These are phyloP conservation scores for Castanea mollissima DNA, from an alignment of 306 rosid genomes.

Conservation along the genomic window DNA sequence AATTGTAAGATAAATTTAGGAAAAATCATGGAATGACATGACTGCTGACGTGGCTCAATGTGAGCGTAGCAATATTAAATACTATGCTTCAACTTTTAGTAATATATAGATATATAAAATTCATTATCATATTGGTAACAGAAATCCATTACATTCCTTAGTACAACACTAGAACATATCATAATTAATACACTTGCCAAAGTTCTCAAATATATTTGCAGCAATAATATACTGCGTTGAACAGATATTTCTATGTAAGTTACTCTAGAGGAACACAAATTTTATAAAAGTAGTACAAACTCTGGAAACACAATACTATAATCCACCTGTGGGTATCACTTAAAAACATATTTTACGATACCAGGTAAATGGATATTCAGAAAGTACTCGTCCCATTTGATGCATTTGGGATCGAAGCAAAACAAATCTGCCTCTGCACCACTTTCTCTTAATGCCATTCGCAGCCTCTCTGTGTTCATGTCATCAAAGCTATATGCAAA, in stretches of 20 bases:
- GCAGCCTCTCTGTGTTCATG: slow-evolving; percentile 55
- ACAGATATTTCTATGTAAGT: too few species aligned
- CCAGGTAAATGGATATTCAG: slow-evolving; percentile 57
- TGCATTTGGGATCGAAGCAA: slow-evolving; percentile 54
- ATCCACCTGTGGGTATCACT: slow-evolving; percentile 28
- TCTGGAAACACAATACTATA: neutral
- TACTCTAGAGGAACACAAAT: neutral
- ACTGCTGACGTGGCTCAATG: too few species aligned
- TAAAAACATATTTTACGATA: slow-evolving; percentile 51
- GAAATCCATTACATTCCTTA: neutral
- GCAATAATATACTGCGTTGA: too few species aligned
- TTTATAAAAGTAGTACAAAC: neutral
- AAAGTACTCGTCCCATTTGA: slow-evolving; percentile 79
- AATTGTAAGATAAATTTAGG: too few species aligned
- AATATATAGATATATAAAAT: neutral
- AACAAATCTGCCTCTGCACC: slow-evolving; percentile 51
- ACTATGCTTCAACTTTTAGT: too few species aligned
- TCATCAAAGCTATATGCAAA: slow-evolving; percentile 60
- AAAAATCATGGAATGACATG: too few species aligned
- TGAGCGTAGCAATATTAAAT: too few species aligned
- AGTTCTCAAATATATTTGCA: neutral
- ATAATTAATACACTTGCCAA: neutral
- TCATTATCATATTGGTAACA: neutral
- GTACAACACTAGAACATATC: neutral
- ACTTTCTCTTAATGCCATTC: slow-evolving; percentile 31